Evolutionary conservation across 179 eudicot species (phyloP), one percentile per base, ranked within the genome.

Genomic region (Patellifolia procumbens): DNA sequence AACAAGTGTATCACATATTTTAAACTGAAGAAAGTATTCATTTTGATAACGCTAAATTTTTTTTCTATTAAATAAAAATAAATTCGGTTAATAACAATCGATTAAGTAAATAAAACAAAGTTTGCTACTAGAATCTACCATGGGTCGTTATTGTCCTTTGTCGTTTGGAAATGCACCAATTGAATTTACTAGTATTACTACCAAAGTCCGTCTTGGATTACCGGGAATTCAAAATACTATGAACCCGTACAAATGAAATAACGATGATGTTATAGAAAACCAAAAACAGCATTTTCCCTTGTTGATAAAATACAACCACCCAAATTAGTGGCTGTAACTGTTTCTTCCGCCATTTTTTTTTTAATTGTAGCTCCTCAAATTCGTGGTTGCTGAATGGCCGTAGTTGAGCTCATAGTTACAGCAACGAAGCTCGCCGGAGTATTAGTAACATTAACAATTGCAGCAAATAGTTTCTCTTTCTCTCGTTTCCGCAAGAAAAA

Each of bases 361-460:
- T 10, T 29, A 13, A 22, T 34, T 49, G n/a, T 9, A 19, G 22
- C 17, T 68, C 71, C 37, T 56, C 37, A 74, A 53, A 53, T 42
- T 13, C 5, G 61, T 56, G 61, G 61, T 60, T 37, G 34, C 15
- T 24, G 35, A 71, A 91, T 91, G 90, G 84, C 90, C 70, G 31
- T 88, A 1, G 65, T 72, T 22, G 83, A 78, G 48, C 59, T 95
- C 39, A 51, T 93, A 15, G 31, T 90, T 1, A 68, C 94, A 81
- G 99, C 92, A 31, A 86, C 99, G 12, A 93, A 95, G 83, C 83
- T 95, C 65, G 99, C 97, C 83, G 99, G 97, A 74, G 49, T 91
- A 7, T 63, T 95, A 17, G 88, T 81, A 16, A 82, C 95, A 0
- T 77, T 91, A 26, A 85, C 91, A 31, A 62, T 95, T 61, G 97